A percentile compares a stretch with the other conserved stretches of the same genome.
Conservation (phyloP, 495 filamentous ascomycete genomes). For the Penicillium atrosanguineum region DNA sequence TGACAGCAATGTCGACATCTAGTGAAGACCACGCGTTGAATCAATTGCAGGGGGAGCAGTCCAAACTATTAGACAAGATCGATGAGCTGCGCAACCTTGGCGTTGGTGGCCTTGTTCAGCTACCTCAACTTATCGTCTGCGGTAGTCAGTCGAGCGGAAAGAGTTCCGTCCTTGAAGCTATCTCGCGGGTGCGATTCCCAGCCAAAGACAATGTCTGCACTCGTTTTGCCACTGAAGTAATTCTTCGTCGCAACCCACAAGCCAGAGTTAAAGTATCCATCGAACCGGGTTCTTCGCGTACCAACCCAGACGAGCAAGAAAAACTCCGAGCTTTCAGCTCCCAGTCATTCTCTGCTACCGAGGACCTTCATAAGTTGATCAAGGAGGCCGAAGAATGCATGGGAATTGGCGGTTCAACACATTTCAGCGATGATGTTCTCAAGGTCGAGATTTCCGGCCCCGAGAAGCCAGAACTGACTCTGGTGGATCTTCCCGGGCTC, state of each 20-base stretch:
- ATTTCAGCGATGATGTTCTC: constrained; percentile 60
- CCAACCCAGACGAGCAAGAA: constrained; percentile 8
- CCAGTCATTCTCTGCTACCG: constrained; percentile 18
- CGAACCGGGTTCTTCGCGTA: constrained; percentile 30
- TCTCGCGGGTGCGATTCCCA: constrained; percentile 30
- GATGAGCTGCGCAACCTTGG: constrained; percentile 4
- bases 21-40: constrained; percentile 1
- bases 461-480: constrained; percentile 56
- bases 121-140: constrained; percentile 59
- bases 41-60: constrained; percentile 23
- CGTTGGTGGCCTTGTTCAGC: neutral
- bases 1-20: neutral
- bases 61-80: constrained; percentile 1
- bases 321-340: constrained; percentile 12
- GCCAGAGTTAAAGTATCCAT: constrained; percentile 42
- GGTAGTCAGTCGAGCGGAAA: constrained; percentile 60
- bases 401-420: constrained; percentile 25
- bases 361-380: constrained; percentile 40
- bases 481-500: constrained; percentile 67
- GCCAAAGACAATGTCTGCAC: constrained; percentile 29
- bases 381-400: constrained; percentile 49
- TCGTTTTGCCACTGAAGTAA: constrained; percentile 34
- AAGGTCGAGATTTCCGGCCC: constrained; percentile 62
- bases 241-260: constrained; percentile 20
- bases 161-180: constrained; percentile 54